Base-by-base conservation (phyloP, 2,329 filamentous ascomycete genomes). In the Colletotrichum eleusines region DNA sequence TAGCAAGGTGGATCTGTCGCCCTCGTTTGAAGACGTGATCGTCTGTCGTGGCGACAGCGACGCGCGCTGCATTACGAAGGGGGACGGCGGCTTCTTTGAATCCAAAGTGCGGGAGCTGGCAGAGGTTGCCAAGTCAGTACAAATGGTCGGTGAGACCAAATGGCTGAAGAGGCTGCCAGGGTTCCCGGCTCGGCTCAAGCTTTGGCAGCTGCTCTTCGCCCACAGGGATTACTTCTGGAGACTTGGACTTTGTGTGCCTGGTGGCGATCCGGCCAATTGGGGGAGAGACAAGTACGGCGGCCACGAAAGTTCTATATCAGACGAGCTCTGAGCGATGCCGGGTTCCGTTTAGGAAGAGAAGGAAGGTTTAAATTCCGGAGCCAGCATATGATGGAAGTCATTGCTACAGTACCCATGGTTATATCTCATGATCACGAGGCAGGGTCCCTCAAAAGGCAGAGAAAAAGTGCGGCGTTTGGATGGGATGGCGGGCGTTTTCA, bases 141-240 rank as follows among this genome's bases (percentile, higher is more conserved):
- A 11, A 3, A n/a, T 46, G n/a, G 35, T 16, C 14, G 60, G 16
- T 9, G 63, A 38, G 26, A 55, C 28, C 54, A 71, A 74, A 71
- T 80, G 86, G 20, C 85, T 91, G 0, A 90, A 67, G 44, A 62
- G 66, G 42, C 64, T 71, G 9, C 66, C 90, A 18, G 90, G 81
- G 85, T 88, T 83, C 80, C 90, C 76, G 78, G 87, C 74, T 76
- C 80, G 88, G 80, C 79, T 95, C 76, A 93, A 92, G 79, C 87
- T 97, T n/a, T 97, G 95, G 94, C 90, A 97, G 81, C 83, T 98
- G 9, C 91, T 98, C 77, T 97, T 97, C 80, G 93, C 95, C 1
- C 96, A 99, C 82, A 86, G 96, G 48, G 96, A 99, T 82, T 99
- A 99, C 80, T 98, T 99, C 81, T 97, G 94, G 93, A 87, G 96